Conservation (phyloP, 2,329 filamentous ascomycete genomes). For the Metarhizium anisopliae region DNA sequence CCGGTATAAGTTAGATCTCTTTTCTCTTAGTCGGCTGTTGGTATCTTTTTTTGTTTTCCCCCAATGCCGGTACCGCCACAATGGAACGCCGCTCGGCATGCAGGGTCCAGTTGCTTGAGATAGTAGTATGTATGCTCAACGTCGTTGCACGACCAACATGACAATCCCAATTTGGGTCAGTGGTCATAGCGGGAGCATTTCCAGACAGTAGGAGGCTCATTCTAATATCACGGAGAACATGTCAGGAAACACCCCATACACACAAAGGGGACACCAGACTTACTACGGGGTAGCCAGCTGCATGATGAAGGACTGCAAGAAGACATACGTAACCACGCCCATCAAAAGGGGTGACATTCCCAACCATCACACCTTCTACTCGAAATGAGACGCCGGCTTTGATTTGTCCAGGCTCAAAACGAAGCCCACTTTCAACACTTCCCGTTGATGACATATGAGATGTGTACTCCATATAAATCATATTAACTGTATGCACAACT, state of each 20-base stretch:
- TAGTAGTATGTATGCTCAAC: background rate
- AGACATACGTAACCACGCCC: background rate
- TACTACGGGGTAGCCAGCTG: background rate
- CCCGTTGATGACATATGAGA: background rate
- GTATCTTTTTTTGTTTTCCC: background rate
- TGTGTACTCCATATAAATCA: background rate
- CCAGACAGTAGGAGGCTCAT: background rate
- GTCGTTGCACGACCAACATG: background rate
- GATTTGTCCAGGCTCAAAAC: background rate
- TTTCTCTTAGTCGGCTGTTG: background rate
- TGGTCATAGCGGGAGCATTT: background rate
- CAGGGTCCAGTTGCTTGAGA: background rate
- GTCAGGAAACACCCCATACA: background rate
- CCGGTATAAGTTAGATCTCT: background rate
- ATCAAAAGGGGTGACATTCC: background rate
- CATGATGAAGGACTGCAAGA: background rate
- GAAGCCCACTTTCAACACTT: background rate
- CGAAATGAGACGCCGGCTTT: background rate
- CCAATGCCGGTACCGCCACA: background rate
- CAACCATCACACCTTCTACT: background rate
- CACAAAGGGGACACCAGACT: constrained; percentile 1
- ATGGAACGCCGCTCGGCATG: background rate
- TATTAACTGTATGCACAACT: background rate
- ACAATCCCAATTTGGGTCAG: background rate
- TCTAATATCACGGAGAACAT: background rate